Evolutionary conservation across 2,329 filamentous ascomycete species (phyloP).

Genomic region (Colletotrichum sublineola): DNA sequence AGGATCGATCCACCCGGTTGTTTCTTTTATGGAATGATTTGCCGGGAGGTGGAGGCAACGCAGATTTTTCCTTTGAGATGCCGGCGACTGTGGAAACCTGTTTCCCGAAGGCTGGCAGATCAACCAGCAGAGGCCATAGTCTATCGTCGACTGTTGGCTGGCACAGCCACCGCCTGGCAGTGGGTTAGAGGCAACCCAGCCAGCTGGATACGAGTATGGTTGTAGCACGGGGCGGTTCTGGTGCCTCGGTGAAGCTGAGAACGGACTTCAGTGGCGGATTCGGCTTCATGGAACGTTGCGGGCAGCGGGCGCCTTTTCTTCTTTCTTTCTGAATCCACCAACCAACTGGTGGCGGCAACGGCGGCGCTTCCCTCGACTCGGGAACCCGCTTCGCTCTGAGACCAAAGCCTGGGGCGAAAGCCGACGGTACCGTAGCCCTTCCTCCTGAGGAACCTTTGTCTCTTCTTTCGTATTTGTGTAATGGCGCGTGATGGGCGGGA

Average conservation of each 20-base stretch:
- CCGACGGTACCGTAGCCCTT: neutral
- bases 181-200: conserved; percentile 21
- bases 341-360: neutral
- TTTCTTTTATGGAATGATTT: conserved; percentile 5
- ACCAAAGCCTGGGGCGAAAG: conserved; percentile 6
- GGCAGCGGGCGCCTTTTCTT: neutral
- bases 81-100: neutral
- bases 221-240: neutral
- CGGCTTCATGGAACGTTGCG: conserved; percentile 31
- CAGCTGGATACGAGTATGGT: conserved; percentile 32
- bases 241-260: neutral
- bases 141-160: conserved; percentile 19
- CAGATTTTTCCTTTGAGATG: neutral
- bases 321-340: neutral
- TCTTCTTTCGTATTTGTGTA: conserved; percentile 36
- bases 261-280: conserved; percentile 2
- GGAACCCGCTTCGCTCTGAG: neutral
- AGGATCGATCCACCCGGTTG: conserved; percentile 15
- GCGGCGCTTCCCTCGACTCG: neutral
- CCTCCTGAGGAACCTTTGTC: neutral
- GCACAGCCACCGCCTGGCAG: conserved; percentile 37
- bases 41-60: neutral
- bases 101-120: conserved; percentile 1
- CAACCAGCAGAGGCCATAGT: conserved; percentile 33
- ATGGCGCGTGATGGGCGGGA: conserved; percentile 27